phyloP scores from a whole-genome alignment of 2,329 filamentous ascomycete species.

The Beauveria asiatica region DNA sequence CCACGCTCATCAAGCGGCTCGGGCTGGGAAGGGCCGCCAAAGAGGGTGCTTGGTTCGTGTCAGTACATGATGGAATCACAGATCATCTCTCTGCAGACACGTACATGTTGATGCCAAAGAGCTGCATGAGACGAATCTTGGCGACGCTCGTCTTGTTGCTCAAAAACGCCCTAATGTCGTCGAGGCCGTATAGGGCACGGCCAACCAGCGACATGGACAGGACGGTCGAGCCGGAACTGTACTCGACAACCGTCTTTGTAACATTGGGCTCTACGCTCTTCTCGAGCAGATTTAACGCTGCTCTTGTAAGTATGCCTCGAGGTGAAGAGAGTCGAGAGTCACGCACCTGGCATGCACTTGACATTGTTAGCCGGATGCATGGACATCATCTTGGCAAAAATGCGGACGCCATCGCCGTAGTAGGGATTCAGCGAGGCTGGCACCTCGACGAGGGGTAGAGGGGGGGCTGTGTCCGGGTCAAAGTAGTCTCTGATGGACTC shows the following conservation, averaged over 20 bases:
- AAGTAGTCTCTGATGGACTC: constrained; percentile 51
- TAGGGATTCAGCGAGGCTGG: constrained; percentile 49
- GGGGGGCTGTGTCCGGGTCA: constrained; percentile 47
- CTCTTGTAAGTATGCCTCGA: constrained; percentile 12
- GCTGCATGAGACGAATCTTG: constrained; percentile 48
- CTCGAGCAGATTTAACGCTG: constrained; percentile 42
- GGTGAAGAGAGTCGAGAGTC: background rate
- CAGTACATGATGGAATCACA: background rate
- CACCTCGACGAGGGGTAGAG: constrained; percentile 53
- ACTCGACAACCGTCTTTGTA: constrained; percentile 48
- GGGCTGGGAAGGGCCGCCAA: constrained; percentile 50
- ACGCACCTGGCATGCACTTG: constrained; percentile 49
- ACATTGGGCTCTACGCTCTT: constrained; percentile 28
- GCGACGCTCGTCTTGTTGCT: constrained; percentile 49
- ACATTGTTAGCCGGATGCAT: constrained; percentile 58
- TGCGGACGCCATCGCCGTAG: constrained; percentile 47
- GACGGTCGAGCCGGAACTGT: constrained; percentile 54
- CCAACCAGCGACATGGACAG: constrained; percentile 50
- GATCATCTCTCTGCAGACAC: background rate
- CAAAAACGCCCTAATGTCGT: constrained; percentile 45
- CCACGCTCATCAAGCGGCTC: constrained; percentile 45
- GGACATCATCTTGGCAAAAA: constrained; percentile 60
- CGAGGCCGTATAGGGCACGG: constrained; percentile 40
- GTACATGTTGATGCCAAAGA: constrained; percentile 48
- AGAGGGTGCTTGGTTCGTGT: constrained; percentile 35